Evolutionary conservation across 257 asterid genomes (phyloP).

Genomic region (Solanum tarapatanum): DNA sequence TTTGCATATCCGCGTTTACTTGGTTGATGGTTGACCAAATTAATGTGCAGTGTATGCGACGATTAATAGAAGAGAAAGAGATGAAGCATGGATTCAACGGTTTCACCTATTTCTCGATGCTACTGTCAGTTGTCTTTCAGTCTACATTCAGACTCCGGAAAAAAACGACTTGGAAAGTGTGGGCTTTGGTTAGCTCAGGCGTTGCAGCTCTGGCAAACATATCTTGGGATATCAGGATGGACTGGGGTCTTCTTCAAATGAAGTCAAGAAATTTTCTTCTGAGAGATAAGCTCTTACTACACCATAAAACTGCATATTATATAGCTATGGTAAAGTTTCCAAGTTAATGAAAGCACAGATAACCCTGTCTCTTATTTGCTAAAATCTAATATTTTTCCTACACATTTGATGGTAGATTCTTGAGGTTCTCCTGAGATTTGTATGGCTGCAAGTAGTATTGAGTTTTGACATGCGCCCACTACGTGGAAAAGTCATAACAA

Average conservation of each 20-base stretch:
- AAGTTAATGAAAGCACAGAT: background rate
- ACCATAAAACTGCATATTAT: conserved; percentile 34
- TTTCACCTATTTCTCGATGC: conserved; percentile 31
- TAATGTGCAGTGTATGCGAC: conserved; percentile 34
- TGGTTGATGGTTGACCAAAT: background rate
- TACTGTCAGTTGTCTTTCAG: conserved; percentile 38
- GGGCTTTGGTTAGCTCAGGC: conserved; percentile 28
- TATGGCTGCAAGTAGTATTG: conserved; percentile 66
- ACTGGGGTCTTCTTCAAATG: conserved; percentile 54
- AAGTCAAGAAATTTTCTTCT: conserved; percentile 38
- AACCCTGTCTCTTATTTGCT: background rate
- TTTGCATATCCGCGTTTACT: background rate
- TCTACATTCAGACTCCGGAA: conserved; percentile 26
- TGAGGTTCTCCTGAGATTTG: conserved; percentile 42
- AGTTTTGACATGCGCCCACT: conserved; percentile 18
- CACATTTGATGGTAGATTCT: conserved; percentile 21
- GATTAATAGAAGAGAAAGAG: conserved; percentile 44
- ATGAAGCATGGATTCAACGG: conserved; percentile 39
- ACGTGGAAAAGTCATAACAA: conserved; percentile 24
- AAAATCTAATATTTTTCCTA: background rate
- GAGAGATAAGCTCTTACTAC: conserved; percentile 55
- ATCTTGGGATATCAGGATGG: conserved; percentile 44
- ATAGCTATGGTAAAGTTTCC: conserved; percentile 42
- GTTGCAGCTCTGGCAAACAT: conserved; percentile 31
- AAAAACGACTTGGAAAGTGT: conserved; percentile 19